Conservation (phyloP, 768 basidiomycete species). For the Mycena floridula region DNA sequence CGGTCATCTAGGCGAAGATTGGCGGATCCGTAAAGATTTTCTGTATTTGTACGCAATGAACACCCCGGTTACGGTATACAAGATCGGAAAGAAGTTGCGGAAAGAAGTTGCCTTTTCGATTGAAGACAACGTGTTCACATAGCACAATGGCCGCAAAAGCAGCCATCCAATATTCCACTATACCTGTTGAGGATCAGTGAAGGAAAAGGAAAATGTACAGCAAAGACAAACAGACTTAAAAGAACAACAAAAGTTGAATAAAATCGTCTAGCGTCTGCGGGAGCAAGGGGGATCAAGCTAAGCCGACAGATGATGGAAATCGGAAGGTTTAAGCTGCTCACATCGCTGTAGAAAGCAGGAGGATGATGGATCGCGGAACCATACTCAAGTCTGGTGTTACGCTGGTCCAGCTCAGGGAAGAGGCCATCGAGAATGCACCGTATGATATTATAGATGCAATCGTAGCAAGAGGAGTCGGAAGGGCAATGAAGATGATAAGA, state of each 20-base stretch:
- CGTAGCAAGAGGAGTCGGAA: no score
- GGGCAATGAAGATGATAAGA: conserved; percentile 63
- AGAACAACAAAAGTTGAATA: conserved; percentile 15
- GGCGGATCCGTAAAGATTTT: neutral
- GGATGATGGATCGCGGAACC: no score
- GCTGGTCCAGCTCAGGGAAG: no score
- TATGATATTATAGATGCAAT: no score
- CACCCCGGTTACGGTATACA: neutral
- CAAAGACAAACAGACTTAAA: no score
- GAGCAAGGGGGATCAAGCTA: no score
- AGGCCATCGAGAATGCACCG: no score
- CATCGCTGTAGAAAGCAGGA: no score
- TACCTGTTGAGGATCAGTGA: conserved; percentile 18
- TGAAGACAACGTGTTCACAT: neutral
- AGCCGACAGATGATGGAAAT: no score
- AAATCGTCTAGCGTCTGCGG: conserved; percentile 7
- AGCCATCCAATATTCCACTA: neutral
- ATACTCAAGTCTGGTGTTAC: no score
- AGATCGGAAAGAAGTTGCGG: neutral
- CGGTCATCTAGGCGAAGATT: neutral
- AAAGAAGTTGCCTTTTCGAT: neutral
- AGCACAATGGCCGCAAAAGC: neutral
- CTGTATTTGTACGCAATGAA: neutral
- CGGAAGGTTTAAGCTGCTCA: no score
- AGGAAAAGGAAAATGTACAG: no score